Base-by-base conservation (phyloP, 2,329 filamentous ascomycete genomes). In the Seiridium unicorne region DNA sequence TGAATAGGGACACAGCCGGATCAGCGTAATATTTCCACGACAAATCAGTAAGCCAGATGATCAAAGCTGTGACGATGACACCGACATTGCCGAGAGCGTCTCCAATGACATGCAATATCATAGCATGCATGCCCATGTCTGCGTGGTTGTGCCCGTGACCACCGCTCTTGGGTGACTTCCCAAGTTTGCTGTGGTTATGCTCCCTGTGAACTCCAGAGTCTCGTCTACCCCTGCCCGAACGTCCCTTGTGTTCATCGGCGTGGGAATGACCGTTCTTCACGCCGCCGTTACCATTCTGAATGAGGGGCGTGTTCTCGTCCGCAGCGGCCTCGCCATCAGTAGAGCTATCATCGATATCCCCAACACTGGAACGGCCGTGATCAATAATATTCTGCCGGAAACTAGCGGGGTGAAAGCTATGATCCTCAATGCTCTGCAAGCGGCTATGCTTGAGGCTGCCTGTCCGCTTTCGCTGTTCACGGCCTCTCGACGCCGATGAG, bases 101-200 rank as follows among this genome's bases (percentile, higher is more conserved):
- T 47, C 92, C 92, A 64, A 96, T 83, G 48, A 91, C 88, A 68
- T 91, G 88, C 35, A 91, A 81, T 61, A 93, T 78, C 79, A 93
- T 89, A 56, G 89, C 91, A 57, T 91, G 91, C 94, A 99, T 98
- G 74, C 97, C 97, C 81, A 99, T 89, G 71, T 99, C 93, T 61
- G 81, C 89, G 72, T 96, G 92, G 63, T 80, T 91, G 73, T 96
- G 92, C 36, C 90, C 86, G 66, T 90, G 86, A 62, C 85, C 84
- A 32, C 68, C 66, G 58, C 70, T 69, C 63, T 68, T 70, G 44
- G 51, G 51, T 0, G 68, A 65, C 62, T 86, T 83, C 61, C 79
- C 87, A 1, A 91, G 89, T 66, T 93, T 85, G 60, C 83, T 89
- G 74, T 98, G 95, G 70, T 93, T 92, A 76, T 97, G 94, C 57